Percentiles rank a stretch among this genome's conserved stretches.
Conservation (phyloP, 495 filamentous ascomycete species). For the Aspergillus biplanus region DNA sequence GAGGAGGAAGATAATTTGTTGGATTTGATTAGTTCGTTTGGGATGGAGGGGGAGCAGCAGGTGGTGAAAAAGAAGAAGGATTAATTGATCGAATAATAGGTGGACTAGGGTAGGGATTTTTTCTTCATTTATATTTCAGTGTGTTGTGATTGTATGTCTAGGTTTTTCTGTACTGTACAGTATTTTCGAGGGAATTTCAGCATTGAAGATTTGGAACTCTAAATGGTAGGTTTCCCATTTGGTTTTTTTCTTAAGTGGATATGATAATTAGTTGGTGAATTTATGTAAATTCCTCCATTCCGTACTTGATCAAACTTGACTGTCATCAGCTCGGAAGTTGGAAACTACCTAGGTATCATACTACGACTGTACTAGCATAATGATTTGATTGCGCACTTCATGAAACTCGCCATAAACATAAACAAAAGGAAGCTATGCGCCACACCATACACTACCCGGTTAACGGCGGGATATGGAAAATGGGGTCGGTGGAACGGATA, state of each 20-base stretch:
- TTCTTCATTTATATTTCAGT: slow-evolving; percentile 9
- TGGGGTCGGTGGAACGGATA: neutral
- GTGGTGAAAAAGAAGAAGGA: slow-evolving; percentile 41
- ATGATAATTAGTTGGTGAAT: too few relatives aligned
- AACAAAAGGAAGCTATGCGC: slow-evolving; percentile 17
- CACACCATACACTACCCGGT: slow-evolving; percentile 17
- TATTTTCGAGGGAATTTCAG: slow-evolving; percentile 9
- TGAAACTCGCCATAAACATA: slow-evolving; percentile 21
- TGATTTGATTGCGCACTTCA: slow-evolving; percentile 19
- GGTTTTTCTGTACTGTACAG: slow-evolving; percentile 25
- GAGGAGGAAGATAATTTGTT: slow-evolving; percentile 62
- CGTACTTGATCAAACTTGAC: neutral
- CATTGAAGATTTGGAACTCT: slow-evolving; percentile 6
- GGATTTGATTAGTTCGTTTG: slow-evolving; percentile 73
- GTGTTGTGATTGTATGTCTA: slow-evolving; percentile 15
- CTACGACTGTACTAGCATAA: slow-evolving; percentile 19
- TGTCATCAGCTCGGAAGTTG: too few relatives aligned
- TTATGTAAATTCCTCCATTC: too few relatives aligned
- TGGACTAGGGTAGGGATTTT: neutral
- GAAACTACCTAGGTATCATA: slow-evolving; percentile 9
- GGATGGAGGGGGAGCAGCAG: slow-evolving; percentile 42
- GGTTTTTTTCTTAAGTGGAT: too few relatives aligned
- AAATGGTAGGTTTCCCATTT: neutral
- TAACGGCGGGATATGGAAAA: slow-evolving; percentile 1
- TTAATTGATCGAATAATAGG: neutral